phyloP scores from a whole-genome alignment of 2,329 filamentous ascomycete species.

The Thielaviopsis cerberus region DNA sequence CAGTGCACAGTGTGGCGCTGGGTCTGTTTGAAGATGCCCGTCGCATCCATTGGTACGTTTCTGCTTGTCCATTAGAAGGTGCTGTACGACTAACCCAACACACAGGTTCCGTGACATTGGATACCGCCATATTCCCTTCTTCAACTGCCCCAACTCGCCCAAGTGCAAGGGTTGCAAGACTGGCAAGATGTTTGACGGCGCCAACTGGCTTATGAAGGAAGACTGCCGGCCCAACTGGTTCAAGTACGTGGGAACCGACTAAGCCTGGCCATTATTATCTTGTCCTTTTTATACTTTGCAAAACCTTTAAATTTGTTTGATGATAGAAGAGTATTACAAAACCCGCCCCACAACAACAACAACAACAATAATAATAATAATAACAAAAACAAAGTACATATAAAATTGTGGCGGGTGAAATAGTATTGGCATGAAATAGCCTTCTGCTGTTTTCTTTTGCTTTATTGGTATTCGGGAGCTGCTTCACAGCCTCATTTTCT shows the following conservation, averaged over 20 bases:
- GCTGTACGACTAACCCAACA: conserved; percentile 11
- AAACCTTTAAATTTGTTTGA: neutral
- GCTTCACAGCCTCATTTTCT: neutral
- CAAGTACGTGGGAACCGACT: conserved; percentile 76
- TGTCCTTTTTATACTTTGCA: neutral
- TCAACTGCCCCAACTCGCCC: conserved; percentile 92
- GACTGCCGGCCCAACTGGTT: conserved; percentile 96
- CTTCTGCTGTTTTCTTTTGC: neutral
- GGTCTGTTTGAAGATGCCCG: conserved; percentile 79
- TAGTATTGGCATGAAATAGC: neutral
- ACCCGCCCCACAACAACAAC: too few species aligned
- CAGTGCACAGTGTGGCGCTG: conserved; percentile 84
- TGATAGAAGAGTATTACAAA: neutral
- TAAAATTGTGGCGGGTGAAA: too few species aligned
- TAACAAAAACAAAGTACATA: neutral
- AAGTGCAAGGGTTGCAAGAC: conserved; percentile 81
- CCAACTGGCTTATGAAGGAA: conserved; percentile 66
- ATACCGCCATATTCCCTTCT: conserved; percentile 95
- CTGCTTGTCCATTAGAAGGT: too few species aligned
- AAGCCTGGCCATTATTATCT: conserved; percentile 10
- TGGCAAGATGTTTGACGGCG: conserved; percentile 77
- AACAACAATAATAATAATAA: neutral
- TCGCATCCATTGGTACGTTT: conserved; percentile 74
- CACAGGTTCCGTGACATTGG: conserved; percentile 94
- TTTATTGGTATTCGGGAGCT: neutral